Percentiles rank a stretch among this genome's conserved stretches.
Evolutionary conservation across 176 grass and related monocot genomes (phyloP).

Genomic region (Juncus inflexus): DNA sequence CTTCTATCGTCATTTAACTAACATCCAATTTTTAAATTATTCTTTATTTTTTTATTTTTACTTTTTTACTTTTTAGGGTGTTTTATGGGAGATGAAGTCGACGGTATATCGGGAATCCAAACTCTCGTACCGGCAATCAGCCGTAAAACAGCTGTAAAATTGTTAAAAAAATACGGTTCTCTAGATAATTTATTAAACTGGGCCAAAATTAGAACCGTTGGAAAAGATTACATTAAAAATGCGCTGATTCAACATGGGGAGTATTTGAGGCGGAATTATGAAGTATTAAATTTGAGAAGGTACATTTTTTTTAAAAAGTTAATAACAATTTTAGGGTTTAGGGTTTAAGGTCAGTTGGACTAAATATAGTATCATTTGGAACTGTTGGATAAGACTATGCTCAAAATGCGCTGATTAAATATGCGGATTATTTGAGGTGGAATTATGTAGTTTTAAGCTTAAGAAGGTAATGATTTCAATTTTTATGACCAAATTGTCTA

Average conservation of each 20-base stretch:
- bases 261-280: constrained; percentile 76
- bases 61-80: constrained; percentile 56
- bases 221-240: constrained; percentile 86
- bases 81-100: constrained; percentile 85
- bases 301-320: constrained; percentile 1
- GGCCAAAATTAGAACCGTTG: constrained; percentile 67
- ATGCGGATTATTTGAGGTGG: constrained; percentile 83
- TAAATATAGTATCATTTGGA: constrained; percentile 56
- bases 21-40: too few relatives aligned
- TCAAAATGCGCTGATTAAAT: constrained; percentile 70
- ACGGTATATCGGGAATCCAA: constrained; percentile 92
- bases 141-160: constrained; percentile 78
- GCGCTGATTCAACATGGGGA: constrained; percentile 73
- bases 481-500: background rate
- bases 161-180: constrained; percentile 81
- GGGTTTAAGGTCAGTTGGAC: background rate
- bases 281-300: constrained; percentile 86
- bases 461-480: constrained; percentile 42
- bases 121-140: constrained; percentile 73
- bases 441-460: constrained; percentile 86
- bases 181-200: constrained; percentile 76
- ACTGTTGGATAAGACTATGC: constrained; percentile 89
- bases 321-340: background rate
- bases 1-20: too few relatives aligned
- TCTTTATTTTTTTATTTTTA: too few relatives aligned